Base-by-base conservation (phyloP, 768 basidiomycete species). In the Astraeus odoratus region DNA sequence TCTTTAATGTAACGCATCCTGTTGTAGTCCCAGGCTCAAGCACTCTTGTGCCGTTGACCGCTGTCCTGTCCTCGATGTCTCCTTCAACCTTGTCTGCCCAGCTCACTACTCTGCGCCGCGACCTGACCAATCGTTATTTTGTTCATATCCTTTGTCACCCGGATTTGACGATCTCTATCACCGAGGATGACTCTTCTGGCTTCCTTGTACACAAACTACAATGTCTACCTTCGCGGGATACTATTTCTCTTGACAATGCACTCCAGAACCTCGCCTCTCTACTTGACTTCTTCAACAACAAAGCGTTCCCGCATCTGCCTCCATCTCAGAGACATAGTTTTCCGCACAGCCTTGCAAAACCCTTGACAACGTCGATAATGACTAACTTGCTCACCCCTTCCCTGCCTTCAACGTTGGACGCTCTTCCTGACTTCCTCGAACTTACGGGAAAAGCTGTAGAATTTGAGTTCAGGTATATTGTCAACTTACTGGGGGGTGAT, bases 311-410 rank as follows among this genome's bases (percentile, higher is more conserved):
- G 2, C 59, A 65, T 42, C 63, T 87, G 16, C 81, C 86, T 13
- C 34, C 58, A 1, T 47, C 72, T 0, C 73, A 81, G 41, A 50
- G 60, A 19, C 55, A 64, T 8, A 51, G 57, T 3, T 82, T 90
- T 51, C 60, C 71, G n/a, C 73, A 67, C 24, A 75, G 77, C 12
- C 65, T 94, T 3, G 72, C 69, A 57, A 80, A 76, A 55, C 78
- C 83, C 1, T 53, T 86, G 15, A 75, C 76, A 3, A 70, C 67
- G 4, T 76, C 79, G 20, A 55, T 91, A 16, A 71, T 94, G 41
- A 73, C 78, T 39, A 71, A 78, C 50, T 64, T 93, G 26, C 71
- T 94, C 35, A 65, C 81, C 26, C 78, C 85, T 0, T 72, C 73
- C n/a, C 67, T 93, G 3, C 89, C 92, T 0, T 75, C 78, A 1